phyloP scores from a whole-genome alignment of 345 rosid species.

The Passiflora organensis region DNA sequence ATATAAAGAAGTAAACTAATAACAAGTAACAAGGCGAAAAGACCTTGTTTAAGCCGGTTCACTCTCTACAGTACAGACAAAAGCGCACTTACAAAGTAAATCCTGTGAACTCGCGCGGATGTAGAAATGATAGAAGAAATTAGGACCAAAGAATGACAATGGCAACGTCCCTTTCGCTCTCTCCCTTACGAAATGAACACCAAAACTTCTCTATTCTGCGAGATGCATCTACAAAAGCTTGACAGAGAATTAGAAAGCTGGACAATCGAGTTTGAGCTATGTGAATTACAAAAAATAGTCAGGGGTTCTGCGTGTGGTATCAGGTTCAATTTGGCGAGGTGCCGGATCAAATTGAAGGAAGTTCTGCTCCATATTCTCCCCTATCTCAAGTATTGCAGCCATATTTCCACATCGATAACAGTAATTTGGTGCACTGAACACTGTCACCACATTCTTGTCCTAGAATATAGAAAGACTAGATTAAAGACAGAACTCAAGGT shows the following conservation, averaged over 20 bases:
- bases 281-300: constrained; percentile 86
- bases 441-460: constrained; percentile 81
- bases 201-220: constrained; percentile 22
- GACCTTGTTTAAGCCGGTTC: constrained; percentile 27
- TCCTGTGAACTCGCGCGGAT: constrained; percentile 31
- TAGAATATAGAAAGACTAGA: constrained; percentile 8
- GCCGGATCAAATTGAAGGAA: constrained; percentile 96
- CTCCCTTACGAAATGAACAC: constrained; percentile 24
- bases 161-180: constrained; percentile 19
- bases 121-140: constrained; percentile 12
- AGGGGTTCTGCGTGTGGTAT: constrained; percentile 88
- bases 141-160: constrained; percentile 28
- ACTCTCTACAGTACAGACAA: constrained; percentile 26
- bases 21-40: constrained; percentile 12
- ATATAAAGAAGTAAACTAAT: constrained; percentile 1
- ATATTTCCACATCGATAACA: constrained; percentile 80
- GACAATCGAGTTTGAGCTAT: constrained; percentile 9
- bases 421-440: constrained; percentile 81
- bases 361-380: constrained; percentile 93
- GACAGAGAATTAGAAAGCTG: constrained; percentile 14
- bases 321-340: constrained; percentile 89
- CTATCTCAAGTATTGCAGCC: constrained; percentile 91
- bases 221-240: constrained; percentile 44
- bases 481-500: background rate
- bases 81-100: constrained; percentile 17